phyloP scores from a whole-genome alignment of 225 moss, liverwort and hornwort species.

The Anthoceros angustus region DNA sequence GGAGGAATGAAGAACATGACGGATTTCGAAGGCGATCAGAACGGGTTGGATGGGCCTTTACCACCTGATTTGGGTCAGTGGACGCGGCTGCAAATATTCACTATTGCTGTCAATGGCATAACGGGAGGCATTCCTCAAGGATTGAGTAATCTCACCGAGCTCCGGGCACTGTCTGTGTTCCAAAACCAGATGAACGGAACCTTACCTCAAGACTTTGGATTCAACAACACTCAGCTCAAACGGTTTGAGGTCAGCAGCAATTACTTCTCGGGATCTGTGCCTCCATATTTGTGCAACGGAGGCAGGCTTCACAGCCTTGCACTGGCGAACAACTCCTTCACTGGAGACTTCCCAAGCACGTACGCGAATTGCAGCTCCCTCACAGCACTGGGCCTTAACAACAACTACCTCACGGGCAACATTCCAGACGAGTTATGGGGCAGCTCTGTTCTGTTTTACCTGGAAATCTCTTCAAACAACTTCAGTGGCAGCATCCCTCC shows the following conservation, averaged over 20 bases:
- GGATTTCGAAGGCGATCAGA: slow-evolving; percentile 4
- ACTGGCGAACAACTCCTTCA: slow-evolving; percentile 9
- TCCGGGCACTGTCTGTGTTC: neutral
- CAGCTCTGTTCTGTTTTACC: slow-evolving; percentile 8
- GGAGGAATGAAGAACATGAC: slow-evolving; percentile 2
- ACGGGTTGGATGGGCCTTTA: slow-evolving; percentile 8
- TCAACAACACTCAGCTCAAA: neutral
- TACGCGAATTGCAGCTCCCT: neutral
- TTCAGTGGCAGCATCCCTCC: neutral
- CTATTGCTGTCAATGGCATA: neutral
- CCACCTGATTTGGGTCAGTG: neutral
- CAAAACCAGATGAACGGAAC: neutral
- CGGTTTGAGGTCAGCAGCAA: neutral
- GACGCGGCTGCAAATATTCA: neutral
- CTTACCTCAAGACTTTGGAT: neutral
- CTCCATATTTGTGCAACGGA: slow-evolving; percentile 6
- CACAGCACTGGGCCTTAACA: slow-evolving; percentile 6
- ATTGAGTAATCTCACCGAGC: neutral
- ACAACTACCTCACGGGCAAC: slow-evolving; percentile 23
- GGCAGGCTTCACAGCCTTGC: neutral
- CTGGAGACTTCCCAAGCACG: slow-evolving; percentile 5
- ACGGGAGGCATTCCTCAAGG: neutral
- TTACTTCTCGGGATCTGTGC: neutral
- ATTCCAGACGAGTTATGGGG: slow-evolving; percentile 21
- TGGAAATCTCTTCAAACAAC: slow-evolving; percentile 29